Percentiles rank a stretch among this genome's conserved stretches.
Evolutionary conservation across 345 rosid species (phyloP).

Genomic region (Alliaria petiolata): DNA sequence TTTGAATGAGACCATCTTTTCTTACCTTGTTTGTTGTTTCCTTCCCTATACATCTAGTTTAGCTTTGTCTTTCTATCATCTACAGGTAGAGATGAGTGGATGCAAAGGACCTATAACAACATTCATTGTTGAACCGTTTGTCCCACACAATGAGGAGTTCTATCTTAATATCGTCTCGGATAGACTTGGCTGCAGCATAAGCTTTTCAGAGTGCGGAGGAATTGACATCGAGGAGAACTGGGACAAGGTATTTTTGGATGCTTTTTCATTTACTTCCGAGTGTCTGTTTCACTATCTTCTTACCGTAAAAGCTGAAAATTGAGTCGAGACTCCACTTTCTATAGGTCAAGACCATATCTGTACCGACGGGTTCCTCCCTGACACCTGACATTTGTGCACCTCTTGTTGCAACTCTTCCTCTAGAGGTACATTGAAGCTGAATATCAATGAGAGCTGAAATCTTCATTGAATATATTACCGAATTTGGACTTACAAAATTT

Average conservation of each 20-base stretch:
- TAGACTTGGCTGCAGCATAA: conserved; percentile 82
- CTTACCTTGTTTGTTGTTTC: neutral
- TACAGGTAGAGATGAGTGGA: conserved; percentile 91
- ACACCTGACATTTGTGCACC: conserved; percentile 78
- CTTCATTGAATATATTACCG: neutral
- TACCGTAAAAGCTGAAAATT: neutral
- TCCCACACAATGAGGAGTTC: conserved; percentile 87
- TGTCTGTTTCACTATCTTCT: neutral
- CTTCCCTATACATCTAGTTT: neutral
- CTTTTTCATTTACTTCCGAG: neutral
- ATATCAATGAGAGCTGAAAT: neutral
- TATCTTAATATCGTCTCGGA: conserved; percentile 90
- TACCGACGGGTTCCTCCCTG: conserved; percentile 64
- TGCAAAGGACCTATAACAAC: conserved; percentile 96
- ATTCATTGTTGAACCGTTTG: conserved; percentile 88
- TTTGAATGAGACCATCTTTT: neutral
- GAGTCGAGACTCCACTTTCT: neutral
- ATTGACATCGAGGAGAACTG: conserved; percentile 98
- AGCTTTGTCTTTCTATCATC: neutral
- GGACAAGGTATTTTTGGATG: conserved; percentile 66
- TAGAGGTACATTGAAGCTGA: conserved; percentile 58
- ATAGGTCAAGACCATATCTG: conserved; percentile 79
- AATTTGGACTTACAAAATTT: neutral
- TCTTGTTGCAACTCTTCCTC: conserved; percentile 86
- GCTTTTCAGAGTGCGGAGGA: conserved; percentile 98